Evolutionary conservation across 148 eudicot species (phyloP).

Genomic region (Silene conica): DNA sequence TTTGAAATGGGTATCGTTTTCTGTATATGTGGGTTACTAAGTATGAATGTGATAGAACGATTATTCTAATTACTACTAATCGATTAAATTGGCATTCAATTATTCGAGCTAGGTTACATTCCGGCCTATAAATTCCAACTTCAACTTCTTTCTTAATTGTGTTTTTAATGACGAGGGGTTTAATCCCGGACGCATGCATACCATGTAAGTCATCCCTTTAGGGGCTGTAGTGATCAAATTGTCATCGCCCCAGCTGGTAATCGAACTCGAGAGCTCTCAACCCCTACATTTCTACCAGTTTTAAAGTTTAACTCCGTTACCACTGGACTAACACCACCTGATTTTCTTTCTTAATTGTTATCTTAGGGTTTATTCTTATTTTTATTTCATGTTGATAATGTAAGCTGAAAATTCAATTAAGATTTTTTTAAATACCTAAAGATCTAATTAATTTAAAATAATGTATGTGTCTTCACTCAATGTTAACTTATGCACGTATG

Average conservation of each 20-base stretch:
- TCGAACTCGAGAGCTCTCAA: too few species aligned
- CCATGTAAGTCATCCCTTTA: too few species aligned
- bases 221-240: too few species aligned
- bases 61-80: background rate
- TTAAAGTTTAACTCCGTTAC: too few species aligned
- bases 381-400: background rate
- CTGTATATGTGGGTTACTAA: background rate
- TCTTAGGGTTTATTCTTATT: background rate
- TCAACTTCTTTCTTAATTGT: background rate
- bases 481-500: slow-evolving; percentile 1
- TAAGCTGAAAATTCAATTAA: slow-evolving; percentile 4
- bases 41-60: background rate
- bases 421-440: background rate
- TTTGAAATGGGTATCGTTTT: background rate
- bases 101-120: slow-evolving; percentile 11
- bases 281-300: too few species aligned
- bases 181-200: too few species aligned
- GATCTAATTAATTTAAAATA: background rate
- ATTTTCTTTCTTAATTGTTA: background rate
- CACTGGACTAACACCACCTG: too few species aligned
- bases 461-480: background rate
- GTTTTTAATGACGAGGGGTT: too few species aligned
- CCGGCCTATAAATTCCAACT: background rate
- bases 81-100: too few species aligned
- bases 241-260: too few species aligned